Base-by-base conservation (phyloP, 176 grass and related monocot species). In the Metroxylon sagu region DNA sequence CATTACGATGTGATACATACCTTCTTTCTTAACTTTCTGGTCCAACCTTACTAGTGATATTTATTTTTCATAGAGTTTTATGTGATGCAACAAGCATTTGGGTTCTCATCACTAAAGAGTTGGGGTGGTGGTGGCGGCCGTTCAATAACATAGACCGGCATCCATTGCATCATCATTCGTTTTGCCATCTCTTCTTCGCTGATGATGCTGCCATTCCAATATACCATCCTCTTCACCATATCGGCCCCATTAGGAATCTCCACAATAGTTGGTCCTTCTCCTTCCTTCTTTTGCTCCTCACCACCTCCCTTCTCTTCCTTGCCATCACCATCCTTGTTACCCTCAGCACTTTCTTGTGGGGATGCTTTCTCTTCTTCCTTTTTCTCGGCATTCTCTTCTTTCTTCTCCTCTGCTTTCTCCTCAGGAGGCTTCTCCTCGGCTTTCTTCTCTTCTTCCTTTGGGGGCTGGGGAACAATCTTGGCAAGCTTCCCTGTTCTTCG, bases 21-120 rank as follows among this genome's bases (percentile, higher is more conserved):
- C 21, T 23, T 23, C 21, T 23, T 23, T 23, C 21, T 23, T 23
- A 23, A 23, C 21, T 23, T 23, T 1, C 21, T 23, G 1, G 21
- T 23, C 21, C 21, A 23, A 23, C 21, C 7, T 43, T 12, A 3
- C 31, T 35, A 43, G 12, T 3, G 35, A 14, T 12, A 43, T 43
- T 43, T 43, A 43, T 43, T 43, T 43, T 43, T 43, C 35, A 39
- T 39, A 64, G 17, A 68, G 49, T 3, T 18, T 74, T 85, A 95
- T 15, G 81, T 76, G 85, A 95, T 95, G 57, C 67, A 70, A 63
- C 89, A 95, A 0, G 89, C 81, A 57, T 95, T 88, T 3, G 89
- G 89, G 30, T 95, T 89, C 84, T 95, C 89, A 30, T 95, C 89
- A 59, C 89, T 95, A 71, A 95, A 95, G 43, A 88, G 50, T 55